A percentile compares a stretch with the other conserved stretches of the same genome.
Conservation (phyloP, 129 eudicot species). For the Glebionis coronaria region DNA sequence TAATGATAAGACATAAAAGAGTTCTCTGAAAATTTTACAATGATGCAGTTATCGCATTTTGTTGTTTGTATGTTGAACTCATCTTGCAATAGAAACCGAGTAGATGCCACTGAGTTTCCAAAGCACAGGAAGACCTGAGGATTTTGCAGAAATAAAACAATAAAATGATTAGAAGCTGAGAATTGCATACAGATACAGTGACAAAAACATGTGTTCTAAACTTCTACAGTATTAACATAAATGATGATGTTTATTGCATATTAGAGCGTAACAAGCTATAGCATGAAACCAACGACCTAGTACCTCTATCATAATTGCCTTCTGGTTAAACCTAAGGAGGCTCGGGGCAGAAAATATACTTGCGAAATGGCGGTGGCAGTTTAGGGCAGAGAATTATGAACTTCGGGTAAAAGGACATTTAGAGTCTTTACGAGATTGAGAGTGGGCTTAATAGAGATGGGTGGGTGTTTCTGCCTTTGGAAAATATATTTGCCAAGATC, state of each 20-base stretch:
- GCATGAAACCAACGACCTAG: neutral
- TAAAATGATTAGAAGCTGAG: neutral
- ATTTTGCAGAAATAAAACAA: constrained; percentile 9
- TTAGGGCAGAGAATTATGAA: no score
- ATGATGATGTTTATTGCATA: neutral
- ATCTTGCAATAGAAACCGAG: constrained; percentile 93
- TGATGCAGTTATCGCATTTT: constrained; percentile 93
- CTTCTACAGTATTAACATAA: constrained; percentile 1
- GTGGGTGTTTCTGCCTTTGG: no score
- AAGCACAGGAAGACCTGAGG: constrained; percentile 86
- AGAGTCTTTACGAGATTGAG: no score
- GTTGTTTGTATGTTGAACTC: constrained; percentile 98
- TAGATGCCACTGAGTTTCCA: constrained; percentile 95
- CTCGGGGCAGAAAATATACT: no score
- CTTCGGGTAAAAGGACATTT: no score
- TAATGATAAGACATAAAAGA: neutral
- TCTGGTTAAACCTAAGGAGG: no score
- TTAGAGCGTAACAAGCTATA: neutral
- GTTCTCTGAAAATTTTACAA: constrained; percentile 54
- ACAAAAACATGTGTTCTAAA: neutral
- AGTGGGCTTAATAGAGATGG: no score
- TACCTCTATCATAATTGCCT: neutral
- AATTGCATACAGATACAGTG: neutral
- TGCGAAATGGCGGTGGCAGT: no score
- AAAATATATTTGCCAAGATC: no score